Base-by-base conservation (phyloP, 2,329 filamentous ascomycete genomes). In the Penicillium digitatum region DNA sequence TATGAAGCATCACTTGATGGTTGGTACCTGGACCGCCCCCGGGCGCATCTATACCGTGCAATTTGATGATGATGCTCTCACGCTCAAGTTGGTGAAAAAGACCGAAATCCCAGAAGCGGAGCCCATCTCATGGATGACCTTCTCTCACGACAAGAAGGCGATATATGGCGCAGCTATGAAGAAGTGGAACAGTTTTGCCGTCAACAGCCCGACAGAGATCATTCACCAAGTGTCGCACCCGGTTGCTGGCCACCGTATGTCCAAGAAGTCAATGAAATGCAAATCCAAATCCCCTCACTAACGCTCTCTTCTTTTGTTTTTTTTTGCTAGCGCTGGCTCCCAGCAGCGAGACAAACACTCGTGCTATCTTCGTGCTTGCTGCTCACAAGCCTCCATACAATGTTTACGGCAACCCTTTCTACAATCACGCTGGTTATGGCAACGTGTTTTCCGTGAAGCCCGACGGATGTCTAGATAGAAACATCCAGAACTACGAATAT, bases 151-250 rank as follows among this genome's bases (percentile, higher is more conserved):
- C 58, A 88, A 87, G 68, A 93, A 90, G 74, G 87, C 88, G 71
- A 87, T 95, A 57, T 95, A 95, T 72, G 90, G 90, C 66, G 87
- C 90, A 3, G 89, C 89, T 57, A 94, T 94, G 89, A 95, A 95
- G 80, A 93, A 91, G 72, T 95, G 90, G 89, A 87, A 87, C 47
- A 91, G 87, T 71, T 93, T 89, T 72, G 79, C 85, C 43, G 87
- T 95, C 66, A 83, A 86, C 65, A 87, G 83, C 63, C 88, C 90
- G 3, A 86, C 84, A 2, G 84, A 90, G 47, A 94, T 95, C 61
- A 76, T 84, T 44, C 90, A 94, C 63, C 82, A 87, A 71, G 80
- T 80, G 42, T 90, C 90, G 14, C 85, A 90, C 72, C 81, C 87
- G 2, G 87, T 95, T 72, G 85, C 83, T 42, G 87, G 89, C 63